Evolutionary conservation across 495 filamentous ascomycete species (phyloP), one percentile per base, ranked within the genome.

Genomic region (Endocarpon pusillum): DNA sequence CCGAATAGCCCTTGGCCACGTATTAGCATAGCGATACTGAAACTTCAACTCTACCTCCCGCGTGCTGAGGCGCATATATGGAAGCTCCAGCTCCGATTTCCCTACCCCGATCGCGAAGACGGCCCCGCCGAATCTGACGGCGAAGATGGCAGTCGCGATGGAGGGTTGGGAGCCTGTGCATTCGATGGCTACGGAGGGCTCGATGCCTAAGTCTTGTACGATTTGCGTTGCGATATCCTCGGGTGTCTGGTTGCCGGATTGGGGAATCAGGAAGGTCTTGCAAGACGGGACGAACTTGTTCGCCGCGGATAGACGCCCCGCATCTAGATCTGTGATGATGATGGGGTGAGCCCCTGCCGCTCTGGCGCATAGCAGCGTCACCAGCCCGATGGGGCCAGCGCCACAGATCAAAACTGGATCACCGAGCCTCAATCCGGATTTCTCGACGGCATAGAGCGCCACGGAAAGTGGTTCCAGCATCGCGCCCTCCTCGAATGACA

Each of bases 1-100:
- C 32, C 86, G 71, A 39, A 96, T 94, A 27, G 87, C 87, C 33
- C 78, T 66, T 31, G 87, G 87, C 87, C 87, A 96, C 30, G 81
- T 92, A 62, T 94, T 96, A 59, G 64, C 67, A 61, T 94, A 94
- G 35, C 87, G 71, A 59, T 96, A 94, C 64, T 94, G 87, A 58
- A 92, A 91, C 59, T 86, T 79, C 36, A 96, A 57, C 53, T 94
- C 87, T 45, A 96, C 75, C 60, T 96, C 87, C 46, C 81, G 69
- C 10, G 83, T 87, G 47, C 78, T 85, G 20, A 81, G 63, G 42
- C 82, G 66, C 83, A 92, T 92, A 57, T 93, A 94, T 23, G 85
- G 85, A 41, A 93, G 77, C 48, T 71, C 78, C 66, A 92, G 85
- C 69, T 92, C 83, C 47, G 82, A 82, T 73, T 79, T 89, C 41